These are phyloP conservation scores for Suillus paluster DNA, from an alignment of 768 basidiomycete genomes.

Conservation along the genomic window DNA sequence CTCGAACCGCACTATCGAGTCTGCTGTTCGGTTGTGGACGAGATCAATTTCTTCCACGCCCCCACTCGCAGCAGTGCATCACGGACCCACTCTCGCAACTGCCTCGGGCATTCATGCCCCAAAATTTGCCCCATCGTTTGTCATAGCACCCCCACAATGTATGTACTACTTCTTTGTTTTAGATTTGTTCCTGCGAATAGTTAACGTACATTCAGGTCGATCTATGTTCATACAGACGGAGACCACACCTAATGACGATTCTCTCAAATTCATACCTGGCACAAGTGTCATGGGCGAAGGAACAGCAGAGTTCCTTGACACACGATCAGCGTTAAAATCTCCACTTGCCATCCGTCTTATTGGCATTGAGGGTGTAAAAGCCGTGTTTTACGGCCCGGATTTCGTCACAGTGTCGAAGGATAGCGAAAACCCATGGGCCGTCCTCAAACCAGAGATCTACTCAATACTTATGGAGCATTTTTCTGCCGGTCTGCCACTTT, in stretches of 20 bases:
- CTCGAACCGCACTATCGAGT: constrained; percentile 12
- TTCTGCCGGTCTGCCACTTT: constrained; percentile 86
- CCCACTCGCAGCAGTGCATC: constrained; percentile 26
- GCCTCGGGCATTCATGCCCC: constrained; percentile 31
- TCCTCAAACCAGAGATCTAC: constrained; percentile 97
- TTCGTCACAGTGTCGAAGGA: constrained; percentile 97
- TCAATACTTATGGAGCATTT: constrained; percentile 97
- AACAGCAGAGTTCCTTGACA: constrained; percentile 93
- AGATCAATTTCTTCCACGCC: constrained; percentile 30
- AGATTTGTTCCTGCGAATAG: neutral
- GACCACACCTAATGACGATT: constrained; percentile 95
- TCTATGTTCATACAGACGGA: constrained; percentile 99
- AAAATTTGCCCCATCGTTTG: constrained; percentile 7
- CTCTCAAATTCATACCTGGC: constrained; percentile 97
- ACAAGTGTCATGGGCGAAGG: constrained; percentile 85
- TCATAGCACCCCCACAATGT: constrained; percentile 39
- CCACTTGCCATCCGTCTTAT: constrained; percentile 95
- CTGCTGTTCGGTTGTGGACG: constrained; percentile 23
- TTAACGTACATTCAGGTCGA: constrained; percentile 50
- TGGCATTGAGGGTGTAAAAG: constrained; percentile 89
- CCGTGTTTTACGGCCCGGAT: constrained; percentile 95
- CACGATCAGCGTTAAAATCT: constrained; percentile 82
- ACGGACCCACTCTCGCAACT: constrained; percentile 39
- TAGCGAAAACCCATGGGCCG: constrained; percentile 81
- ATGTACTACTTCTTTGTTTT: constrained; percentile 13